Evolutionary conservation across 305 asterid genomes (phyloP).

Genomic region (Solanum hybrid): DNA sequence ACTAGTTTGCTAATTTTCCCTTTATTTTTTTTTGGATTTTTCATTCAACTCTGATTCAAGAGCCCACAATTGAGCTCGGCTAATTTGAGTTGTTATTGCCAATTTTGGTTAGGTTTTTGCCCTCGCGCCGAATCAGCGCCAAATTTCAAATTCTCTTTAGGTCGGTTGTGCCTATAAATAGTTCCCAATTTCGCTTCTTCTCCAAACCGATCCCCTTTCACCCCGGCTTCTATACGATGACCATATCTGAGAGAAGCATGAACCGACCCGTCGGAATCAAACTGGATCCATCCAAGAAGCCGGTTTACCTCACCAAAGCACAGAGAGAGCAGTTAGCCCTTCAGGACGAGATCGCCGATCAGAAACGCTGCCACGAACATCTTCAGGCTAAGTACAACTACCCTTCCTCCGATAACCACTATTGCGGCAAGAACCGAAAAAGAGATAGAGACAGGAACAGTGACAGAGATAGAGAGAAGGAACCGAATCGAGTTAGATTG

Average conservation of each 20-base stretch:
- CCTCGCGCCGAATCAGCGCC: background rate
- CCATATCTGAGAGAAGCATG: background rate
- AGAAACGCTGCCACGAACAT: constrained; percentile 16
- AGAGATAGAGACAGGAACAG: constrained; percentile 16
- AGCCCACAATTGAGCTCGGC: background rate
- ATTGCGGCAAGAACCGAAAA: background rate
- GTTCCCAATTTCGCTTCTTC: background rate
- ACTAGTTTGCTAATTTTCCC: no score
- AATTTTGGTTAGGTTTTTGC: background rate
- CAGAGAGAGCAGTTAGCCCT: constrained; percentile 27
- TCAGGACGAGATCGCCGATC: constrained; percentile 18
- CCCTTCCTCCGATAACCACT: constrained; percentile 13
- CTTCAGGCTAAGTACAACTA: background rate
- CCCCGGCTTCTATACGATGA: background rate
- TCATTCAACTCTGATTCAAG: background rate
- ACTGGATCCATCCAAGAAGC: constrained; percentile 15
- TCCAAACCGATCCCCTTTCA: background rate
- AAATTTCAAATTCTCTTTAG: background rate
- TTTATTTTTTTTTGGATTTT: no score
- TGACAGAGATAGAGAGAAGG: constrained; percentile 28
- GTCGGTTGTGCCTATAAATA: background rate
- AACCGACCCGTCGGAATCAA: background rate
- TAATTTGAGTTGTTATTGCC: background rate
- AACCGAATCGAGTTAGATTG: constrained; percentile 51
- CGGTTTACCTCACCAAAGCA: constrained; percentile 26